Base-by-base conservation (phyloP, 2,329 filamentous ascomycete genomes). In the Diaporthe caulivora region DNA sequence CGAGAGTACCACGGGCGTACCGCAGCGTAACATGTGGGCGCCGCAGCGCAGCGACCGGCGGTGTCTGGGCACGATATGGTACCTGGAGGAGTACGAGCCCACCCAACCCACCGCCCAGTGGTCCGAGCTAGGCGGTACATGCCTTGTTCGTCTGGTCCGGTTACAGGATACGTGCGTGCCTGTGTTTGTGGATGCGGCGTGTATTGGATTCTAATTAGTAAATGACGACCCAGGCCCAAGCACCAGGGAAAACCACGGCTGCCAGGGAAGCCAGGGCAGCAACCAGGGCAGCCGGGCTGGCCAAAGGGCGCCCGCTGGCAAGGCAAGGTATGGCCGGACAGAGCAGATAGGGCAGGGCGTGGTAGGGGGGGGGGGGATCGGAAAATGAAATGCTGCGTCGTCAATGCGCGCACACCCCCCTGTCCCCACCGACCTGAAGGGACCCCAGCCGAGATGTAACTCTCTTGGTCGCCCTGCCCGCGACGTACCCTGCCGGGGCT, bases 381-480 rank as follows among this genome's bases (percentile, higher is more conserved):
- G 47, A 71, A 62, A 53, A 71, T 49, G 68, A 51, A 71, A 60
- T 53, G 42, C 68, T 70, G 68, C 44, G 24, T 71, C 47, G 68
- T 71, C 68, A 62, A 71, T 62, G 68, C 44, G 53, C 55, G 54
- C 68, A 71, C 68, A 71, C 68, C 68, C 68, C 44, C 68, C 54
- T 21, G 68, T 51, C 40, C 42, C 65, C 53, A 53, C 42, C 53
- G 55, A 37, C 73, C 37, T 60, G 57, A 71, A 60, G 70, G 49
- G 47, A 64, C 51, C 64, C 73, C 73, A 62, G 51, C 42, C 47
- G 37, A 55, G 71, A 58, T 73, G 73, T 62, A 68, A 75, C 71
- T 62, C 67, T 68, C 71, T 55, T 67, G 62, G 58, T 73, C 71
- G 73, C 73, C 71, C 73, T 72, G 72, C 65, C 73, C 73, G 73